These are phyloP conservation scores for Lepidium aucheri DNA, from an alignment of 345 rosid genomes.

Conservation along the genomic window DNA sequence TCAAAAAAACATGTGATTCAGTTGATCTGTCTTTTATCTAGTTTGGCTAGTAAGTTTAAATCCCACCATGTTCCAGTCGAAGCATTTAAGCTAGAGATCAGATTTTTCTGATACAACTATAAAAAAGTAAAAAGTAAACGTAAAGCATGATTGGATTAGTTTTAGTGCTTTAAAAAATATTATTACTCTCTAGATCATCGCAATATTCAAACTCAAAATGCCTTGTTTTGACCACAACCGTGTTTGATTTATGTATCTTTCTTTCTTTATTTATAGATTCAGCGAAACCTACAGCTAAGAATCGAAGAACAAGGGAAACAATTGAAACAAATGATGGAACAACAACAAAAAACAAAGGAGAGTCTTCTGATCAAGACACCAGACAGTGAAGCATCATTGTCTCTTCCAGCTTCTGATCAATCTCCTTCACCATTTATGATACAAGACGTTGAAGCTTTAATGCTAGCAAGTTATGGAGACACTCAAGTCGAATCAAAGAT, in stretches of 20 bases:
- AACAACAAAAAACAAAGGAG: conserved; percentile 51
- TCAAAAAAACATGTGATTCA: too few species aligned
- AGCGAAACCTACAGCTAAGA: conserved; percentile 59
- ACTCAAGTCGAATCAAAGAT: conserved; percentile 51
- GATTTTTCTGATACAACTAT: too few species aligned
- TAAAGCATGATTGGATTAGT: too few species aligned
- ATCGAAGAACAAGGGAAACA: conserved; percentile 90
- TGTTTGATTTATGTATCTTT: neutral
- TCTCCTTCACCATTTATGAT: conserved; percentile 7
- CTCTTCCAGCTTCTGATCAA: conserved; percentile 12
- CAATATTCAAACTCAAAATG: too few species aligned
- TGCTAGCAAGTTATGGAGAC: conserved; percentile 38
- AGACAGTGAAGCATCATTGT: conserved; percentile 11
- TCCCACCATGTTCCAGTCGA: too few species aligned
- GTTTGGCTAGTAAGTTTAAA: too few species aligned
- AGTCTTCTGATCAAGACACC: conserved; percentile 27
- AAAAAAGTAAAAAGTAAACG: too few species aligned
- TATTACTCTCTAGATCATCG: too few species aligned
- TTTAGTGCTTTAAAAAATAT: too few species aligned
- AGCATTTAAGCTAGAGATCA: too few species aligned
- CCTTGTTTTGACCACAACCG: too few species aligned
- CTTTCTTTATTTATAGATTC: conserved; percentile 52
- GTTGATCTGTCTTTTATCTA: too few species aligned
- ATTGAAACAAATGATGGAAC: conserved; percentile 71
- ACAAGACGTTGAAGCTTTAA: conserved; percentile 38